Evolutionary conservation across 208 protist genomes (phyloP), one percentile per base, ranked within the genome.

Genomic region (Wallacemonas collosoma): DNA sequence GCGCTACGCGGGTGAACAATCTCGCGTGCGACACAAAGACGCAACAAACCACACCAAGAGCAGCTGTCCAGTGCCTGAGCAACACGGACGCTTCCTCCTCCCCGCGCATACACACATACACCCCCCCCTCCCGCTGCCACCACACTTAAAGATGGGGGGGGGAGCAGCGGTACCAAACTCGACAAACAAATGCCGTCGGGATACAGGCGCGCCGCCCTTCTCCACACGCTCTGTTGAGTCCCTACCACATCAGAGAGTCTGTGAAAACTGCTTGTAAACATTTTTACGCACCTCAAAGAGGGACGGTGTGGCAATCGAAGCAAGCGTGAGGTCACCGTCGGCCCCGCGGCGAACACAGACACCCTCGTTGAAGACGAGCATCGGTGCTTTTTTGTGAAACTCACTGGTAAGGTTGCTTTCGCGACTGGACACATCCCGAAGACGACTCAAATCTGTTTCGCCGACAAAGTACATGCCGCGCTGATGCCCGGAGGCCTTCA

Each of bases 401-500:
- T 94, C 87, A 60, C 86, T 87, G 60, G 79, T 73, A 45, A 95
- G 75, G 12, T 87, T 83, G 38, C 68, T 75, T n/a, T 89, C 79
- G 38, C 79, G 85, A 38, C 85, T 53, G 5, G 84, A 76, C 1
- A 60, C 40, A 58, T 97, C 92, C 1, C 83, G 80, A 48, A 97
- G 67, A 3, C 72, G 83, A 35, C 73, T 62, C 51, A 97, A 73
- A 39, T 97, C 88, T 7, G 86, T 71, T 39, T 90, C 82, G 38
- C 92, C 92, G 14, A 97, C 82, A 79, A 94, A 95, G 78, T 90
- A 93, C 43, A 87, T 87, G n/a, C 92, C 92, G 7, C 85, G 75
- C 41, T 87, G 83, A n/a, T 94, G 72, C 1, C 83, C 86, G 14
- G 77, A 57, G 61, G 45, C 8, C 69, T 87, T 85, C 11, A 86